phyloP scores from a whole-genome alignment of 2,329 filamentous ascomycete genomes.

The Pseudocercospora crystallina region DNA sequence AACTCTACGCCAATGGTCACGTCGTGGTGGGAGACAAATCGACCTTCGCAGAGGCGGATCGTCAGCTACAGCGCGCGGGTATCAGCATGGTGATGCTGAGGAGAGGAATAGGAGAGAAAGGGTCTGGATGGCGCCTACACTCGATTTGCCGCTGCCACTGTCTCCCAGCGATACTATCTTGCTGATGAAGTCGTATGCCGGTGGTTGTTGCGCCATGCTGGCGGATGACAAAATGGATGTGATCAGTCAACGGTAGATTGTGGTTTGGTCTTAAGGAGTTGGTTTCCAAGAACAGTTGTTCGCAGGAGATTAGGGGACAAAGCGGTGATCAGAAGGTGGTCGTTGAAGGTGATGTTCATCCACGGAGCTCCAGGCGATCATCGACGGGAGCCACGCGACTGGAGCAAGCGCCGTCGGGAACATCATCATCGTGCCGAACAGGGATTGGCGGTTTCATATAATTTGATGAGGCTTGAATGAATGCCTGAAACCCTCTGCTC shows the following conservation, averaged over 20 bases:
- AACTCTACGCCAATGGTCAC: conserved; percentile 98
- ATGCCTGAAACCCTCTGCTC: too few relatives aligned
- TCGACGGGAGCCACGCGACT: too few relatives aligned
- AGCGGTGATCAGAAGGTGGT: too few relatives aligned
- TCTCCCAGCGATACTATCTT: conserved; percentile 98
- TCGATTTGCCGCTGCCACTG: conserved; percentile 92
- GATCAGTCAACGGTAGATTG: too few relatives aligned
- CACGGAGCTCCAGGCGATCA: too few relatives aligned
- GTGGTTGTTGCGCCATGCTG: conserved; percentile 30
- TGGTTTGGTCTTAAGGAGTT: background rate
- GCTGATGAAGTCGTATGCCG: conserved; percentile 97
- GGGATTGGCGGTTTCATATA: too few relatives aligned
- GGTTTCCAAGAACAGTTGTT: background rate
- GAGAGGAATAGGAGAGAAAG: background rate
- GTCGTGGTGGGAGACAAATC: conserved; percentile 91
- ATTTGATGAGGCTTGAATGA: too few relatives aligned
- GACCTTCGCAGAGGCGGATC: conserved; percentile 92
- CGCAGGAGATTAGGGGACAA: background rate
- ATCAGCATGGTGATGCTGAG: conserved; percentile 29
- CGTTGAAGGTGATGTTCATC: too few relatives aligned
- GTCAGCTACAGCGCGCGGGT: conserved; percentile 60
- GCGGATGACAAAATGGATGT: background rate
- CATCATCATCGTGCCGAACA: too few relatives aligned
- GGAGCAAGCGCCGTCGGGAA: too few relatives aligned
- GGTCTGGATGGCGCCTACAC: conserved; percentile 44